phyloP scores from a whole-genome alignment of 1,139 yeast species.

The Candida tetrigidarum region DNA sequence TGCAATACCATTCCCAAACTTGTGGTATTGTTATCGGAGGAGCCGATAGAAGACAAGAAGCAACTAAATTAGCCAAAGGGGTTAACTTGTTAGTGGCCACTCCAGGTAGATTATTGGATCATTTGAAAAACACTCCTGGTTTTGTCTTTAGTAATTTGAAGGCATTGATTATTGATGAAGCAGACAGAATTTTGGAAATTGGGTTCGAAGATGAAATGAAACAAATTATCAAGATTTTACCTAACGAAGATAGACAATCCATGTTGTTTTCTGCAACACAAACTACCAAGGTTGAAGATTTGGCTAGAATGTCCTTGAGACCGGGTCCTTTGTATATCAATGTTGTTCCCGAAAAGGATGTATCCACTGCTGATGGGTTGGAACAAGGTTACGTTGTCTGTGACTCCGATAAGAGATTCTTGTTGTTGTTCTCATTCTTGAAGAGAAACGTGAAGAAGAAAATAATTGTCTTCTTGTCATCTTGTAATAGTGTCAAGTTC shows the following conservation, averaged over 20 bases:
- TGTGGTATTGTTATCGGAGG: conserved; percentile 98
- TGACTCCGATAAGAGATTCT: conserved; percentile 92
- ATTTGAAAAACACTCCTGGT: conserved; percentile 92
- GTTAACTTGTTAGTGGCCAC: conserved; percentile 94
- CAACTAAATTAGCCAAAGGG: conserved; percentile 91
- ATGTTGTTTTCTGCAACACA: conserved; percentile 99
- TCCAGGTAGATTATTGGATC: conserved; percentile 96
- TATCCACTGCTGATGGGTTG: conserved; percentile 93
- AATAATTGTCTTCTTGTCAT: conserved; percentile 88
- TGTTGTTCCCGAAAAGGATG: conserved; percentile 82
- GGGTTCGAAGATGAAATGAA: conserved; percentile 99
- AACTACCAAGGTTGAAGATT: conserved; percentile 97
- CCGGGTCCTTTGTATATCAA: conserved; percentile 96
- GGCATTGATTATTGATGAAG: conserved; percentile 94
- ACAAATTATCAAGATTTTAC: conserved; percentile 92
- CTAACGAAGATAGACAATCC: conserved; percentile 92
- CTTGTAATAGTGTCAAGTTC: conserved; percentile 96
- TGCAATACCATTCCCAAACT: conserved; percentile 92
- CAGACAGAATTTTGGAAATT: conserved; percentile 94
- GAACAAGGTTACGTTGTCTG: conserved; percentile 99
- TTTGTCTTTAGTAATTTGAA: conserved; percentile 93
- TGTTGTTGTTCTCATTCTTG: conserved; percentile 87
- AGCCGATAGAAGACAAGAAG: conserved; percentile 96
- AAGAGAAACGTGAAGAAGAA: conserved; percentile 90
- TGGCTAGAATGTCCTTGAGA: conserved; percentile 93